Percentiles rank a stretch among this genome's conserved stretches.
These are phyloP conservation scores for Elaphomyces granulatus DNA, from an alignment of 495 filamentous ascomycete species.

Conservation along the genomic window DNA sequence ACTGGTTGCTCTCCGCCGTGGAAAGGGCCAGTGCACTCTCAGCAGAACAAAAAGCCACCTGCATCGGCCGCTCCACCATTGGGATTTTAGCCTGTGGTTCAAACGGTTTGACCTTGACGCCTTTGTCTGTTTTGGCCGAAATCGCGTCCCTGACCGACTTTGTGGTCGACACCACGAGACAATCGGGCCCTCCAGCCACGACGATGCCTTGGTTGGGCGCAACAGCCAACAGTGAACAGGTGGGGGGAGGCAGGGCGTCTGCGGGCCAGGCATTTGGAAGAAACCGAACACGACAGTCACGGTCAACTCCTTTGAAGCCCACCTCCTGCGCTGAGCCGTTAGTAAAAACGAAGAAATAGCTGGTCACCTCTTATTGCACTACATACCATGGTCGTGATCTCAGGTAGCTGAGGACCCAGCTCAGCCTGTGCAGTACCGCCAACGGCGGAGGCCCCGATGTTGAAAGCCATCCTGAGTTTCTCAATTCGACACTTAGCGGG, in stretches of 20 bases:
- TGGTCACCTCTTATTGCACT: not conserved
- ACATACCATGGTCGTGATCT: slow-evolving; percentile 36
- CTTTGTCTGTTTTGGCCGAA: slow-evolving; percentile 39
- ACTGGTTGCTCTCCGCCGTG: slow-evolving; percentile 65
- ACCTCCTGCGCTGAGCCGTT: slow-evolving; percentile 40
- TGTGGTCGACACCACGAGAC: slow-evolving; percentile 62
- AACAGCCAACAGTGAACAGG: slow-evolving; percentile 72
- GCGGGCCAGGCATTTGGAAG: slow-evolving; percentile 68
- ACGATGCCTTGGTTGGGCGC: slow-evolving; percentile 68
- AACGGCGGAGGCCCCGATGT: slow-evolving; percentile 28
- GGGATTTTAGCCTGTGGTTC: slow-evolving; percentile 57
- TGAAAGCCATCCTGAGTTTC: slow-evolving; percentile 54
- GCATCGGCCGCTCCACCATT: slow-evolving; percentile 62
- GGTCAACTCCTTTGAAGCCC: slow-evolving; percentile 64
- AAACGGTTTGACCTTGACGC: slow-evolving; percentile 51
- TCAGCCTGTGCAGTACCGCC: slow-evolving; percentile 19
- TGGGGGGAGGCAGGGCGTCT: slow-evolving; percentile 57
- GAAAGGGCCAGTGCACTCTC: slow-evolving; percentile 73
- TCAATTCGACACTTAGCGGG: slow-evolving; percentile 27
- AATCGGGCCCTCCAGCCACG: slow-evolving; percentile 74
- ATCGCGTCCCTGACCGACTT: slow-evolving; percentile 66
- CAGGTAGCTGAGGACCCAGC: slow-evolving; percentile 30
- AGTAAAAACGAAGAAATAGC: not conserved
- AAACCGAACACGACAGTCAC: slow-evolving; percentile 67
- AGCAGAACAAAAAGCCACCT: slow-evolving; percentile 76